Base-by-base conservation (phyloP, 345 rosid species). In the Camelina laxa region DNA sequence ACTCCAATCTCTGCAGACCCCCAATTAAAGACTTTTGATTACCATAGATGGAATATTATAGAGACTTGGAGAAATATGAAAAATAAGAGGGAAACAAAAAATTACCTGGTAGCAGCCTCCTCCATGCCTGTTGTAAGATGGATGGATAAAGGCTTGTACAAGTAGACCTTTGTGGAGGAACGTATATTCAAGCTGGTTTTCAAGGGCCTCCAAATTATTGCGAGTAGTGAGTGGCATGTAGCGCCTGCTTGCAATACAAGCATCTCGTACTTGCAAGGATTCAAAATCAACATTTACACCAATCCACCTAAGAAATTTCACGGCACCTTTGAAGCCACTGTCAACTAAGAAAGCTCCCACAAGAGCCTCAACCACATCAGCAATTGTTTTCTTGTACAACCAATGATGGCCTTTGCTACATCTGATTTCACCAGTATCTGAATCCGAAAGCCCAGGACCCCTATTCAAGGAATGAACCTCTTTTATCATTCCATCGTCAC, bases 41-140 rank as follows among this genome's bases (percentile, higher is more conserved):
- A 58, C 41, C 17, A 68, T 19, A 36, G 16, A 79, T 36, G 9
- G n/a, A 24, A 47, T 67, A 24, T 21, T 60, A 67, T 31, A 31
- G 42, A 27, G 30, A 27, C 30, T 27, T 27, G 4, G 30, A 31
- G 42, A 31, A 55, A 9, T 21, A 42, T 50, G 8, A 20, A 41
- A 50, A 4, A 14, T 50, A 31, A 33, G 38, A 69, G 70, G 27
- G 62, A 24, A 72, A 63, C 20, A 61, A 3, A 56, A 38, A 72
- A 21, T 63, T 67, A 88, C 98, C 92, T 93, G 98, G 80, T 91
- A 93, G 88, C 98, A 91, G 75, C 98, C 98, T 77, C 97, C 96
- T 59, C 91, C 98, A 76, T 81, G 89, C 79, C 66, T 80, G 84
- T 78, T 85, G 80, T 85, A 88, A 81, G 98, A 93, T 68, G 98